Base-by-base conservation (phyloP, 371 early-diverging fungal genomes). In the Smittium culicis region DNA sequence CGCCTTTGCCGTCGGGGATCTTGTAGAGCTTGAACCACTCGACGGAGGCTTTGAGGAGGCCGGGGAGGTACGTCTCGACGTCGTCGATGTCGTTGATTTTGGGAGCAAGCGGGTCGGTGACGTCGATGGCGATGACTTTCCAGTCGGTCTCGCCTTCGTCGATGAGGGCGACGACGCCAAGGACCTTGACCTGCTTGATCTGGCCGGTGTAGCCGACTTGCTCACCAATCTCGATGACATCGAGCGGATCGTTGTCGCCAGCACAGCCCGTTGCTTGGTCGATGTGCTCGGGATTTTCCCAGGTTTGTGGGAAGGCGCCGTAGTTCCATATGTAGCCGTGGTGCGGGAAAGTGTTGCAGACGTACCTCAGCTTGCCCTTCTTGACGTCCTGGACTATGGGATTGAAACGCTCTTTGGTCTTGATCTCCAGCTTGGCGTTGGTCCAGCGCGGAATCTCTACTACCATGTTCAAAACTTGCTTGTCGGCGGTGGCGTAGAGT, bases 21-120 rank as follows among this genome's bases (percentile, higher is more conserved):
- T 99, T 99, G 87, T 99, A 99, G 77, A 95, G 86, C 72, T 92
- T 90, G 89, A 99, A 98, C 99, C 99, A 99, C 75, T 94, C 91
- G 75, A 88, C 87, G 35, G 98, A 94, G 59, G 93, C 93, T 64
- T 91, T 88, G 57, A 99, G 79, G 29, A 99, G 83, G 14, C 97
- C 99, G 8, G 99, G 99, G 68, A 90, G 83, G 78, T 92, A 86
- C 60, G 85, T 85, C 79, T 98, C 91, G 63, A 99, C 92, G 80
- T 99, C 99, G 71, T 91, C 91, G 69, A 98, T 89, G 76, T 96
- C 92, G 82, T 96, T 95, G 64, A 99, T 77, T 80, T 93, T 89
- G 72, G 80, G 66, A 29, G 96, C 96, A 67, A 92, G 78, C n/a
- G n/a, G n/a, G n/a, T n/a, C n/a, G n/a, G n/a, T n/a, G n/a, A n/a